These are phyloP conservation scores for Spiraea crenata DNA, from an alignment of 331 rosid genomes.

Conservation along the genomic window DNA sequence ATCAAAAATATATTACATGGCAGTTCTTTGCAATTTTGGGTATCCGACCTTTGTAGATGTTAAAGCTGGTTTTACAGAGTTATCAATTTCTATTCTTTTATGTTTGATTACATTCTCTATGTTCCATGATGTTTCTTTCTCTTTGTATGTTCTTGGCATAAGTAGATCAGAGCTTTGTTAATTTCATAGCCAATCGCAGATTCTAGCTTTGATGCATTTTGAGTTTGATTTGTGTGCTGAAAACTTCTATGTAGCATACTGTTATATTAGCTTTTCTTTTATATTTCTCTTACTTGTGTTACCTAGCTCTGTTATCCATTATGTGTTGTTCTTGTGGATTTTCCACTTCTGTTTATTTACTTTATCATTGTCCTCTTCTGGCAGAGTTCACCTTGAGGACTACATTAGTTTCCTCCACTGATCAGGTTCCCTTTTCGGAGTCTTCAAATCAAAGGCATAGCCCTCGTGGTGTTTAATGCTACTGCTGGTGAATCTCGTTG, in stretches of 20 bases:
- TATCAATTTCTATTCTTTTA: too few species aligned
- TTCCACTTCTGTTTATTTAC: slow-evolving; percentile 19
- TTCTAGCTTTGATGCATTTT: background rate
- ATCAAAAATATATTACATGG: too few species aligned
- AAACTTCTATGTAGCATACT: background rate
- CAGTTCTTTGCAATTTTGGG: too few species aligned
- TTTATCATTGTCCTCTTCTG: slow-evolving; percentile 13
- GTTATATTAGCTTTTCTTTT: background rate
- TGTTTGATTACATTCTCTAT: too few species aligned
- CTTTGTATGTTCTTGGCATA: background rate
- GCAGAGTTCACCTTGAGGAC: slow-evolving; percentile 90
- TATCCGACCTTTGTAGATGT: too few species aligned
- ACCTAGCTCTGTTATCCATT: background rate
- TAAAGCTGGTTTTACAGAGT: too few species aligned
- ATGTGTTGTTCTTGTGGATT: background rate
- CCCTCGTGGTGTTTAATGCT: slow-evolving; percentile 83
- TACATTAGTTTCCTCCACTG: slow-evolving; percentile 98
- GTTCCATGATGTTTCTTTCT: background rate
- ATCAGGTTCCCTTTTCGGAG: slow-evolving; percentile 97
- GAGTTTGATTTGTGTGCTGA: background rate
- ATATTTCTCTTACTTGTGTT: too few species aligned
- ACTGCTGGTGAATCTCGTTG: slow-evolving; percentile 98
- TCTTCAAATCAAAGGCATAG: slow-evolving; percentile 83
- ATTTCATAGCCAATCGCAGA: background rate
- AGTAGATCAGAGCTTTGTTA: background rate